These are phyloP conservation scores for Viola pubescens DNA, from an alignment of 441 rosid genomes.

Conservation along the genomic window DNA sequence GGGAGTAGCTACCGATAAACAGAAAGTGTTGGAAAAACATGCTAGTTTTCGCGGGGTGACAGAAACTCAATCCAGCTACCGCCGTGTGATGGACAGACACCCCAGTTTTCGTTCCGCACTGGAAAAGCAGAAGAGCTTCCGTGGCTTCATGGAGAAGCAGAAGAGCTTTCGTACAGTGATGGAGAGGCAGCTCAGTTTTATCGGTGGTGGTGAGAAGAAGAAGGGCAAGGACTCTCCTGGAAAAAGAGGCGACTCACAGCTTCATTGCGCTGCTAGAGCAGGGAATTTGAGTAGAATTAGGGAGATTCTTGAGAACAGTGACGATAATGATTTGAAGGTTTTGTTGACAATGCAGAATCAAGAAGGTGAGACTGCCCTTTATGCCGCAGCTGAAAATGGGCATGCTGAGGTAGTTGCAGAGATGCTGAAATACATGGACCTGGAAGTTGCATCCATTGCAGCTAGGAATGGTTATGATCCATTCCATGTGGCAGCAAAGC, in stretches of 20 bases:
- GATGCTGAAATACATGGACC: constrained; percentile 70
- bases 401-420: constrained; percentile 47
- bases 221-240: constrained; percentile 79
- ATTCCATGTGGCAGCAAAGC: constrained; percentile 88
- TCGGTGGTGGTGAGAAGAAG: constrained; percentile 61
- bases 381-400: constrained; percentile 79
- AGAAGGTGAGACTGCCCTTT: constrained; percentile 90
- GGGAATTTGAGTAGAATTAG: constrained; percentile 57
- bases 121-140: constrained; percentile 56
- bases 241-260: constrained; percentile 72
- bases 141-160: constrained; percentile 64
- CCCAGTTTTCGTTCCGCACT: constrained; percentile 37
- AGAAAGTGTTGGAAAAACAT: constrained; percentile 25
- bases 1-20: constrained; percentile 13
- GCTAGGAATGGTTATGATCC: constrained; percentile 88
- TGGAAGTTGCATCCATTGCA: constrained; percentile 51
- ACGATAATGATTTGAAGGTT: constrained; percentile 31
- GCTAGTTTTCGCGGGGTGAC: constrained; percentile 21
- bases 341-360: constrained; percentile 56
- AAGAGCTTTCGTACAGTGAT: constrained; percentile 61
- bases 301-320: constrained; percentile 50
- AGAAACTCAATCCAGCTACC: constrained; percentile 51
- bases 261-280: constrained; percentile 76
- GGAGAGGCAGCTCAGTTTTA: constrained; percentile 88
- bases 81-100: constrained; percentile 42